Base-by-base conservation (phyloP, 2,329 filamentous ascomycete species). In the Alternaria sp. region DNA sequence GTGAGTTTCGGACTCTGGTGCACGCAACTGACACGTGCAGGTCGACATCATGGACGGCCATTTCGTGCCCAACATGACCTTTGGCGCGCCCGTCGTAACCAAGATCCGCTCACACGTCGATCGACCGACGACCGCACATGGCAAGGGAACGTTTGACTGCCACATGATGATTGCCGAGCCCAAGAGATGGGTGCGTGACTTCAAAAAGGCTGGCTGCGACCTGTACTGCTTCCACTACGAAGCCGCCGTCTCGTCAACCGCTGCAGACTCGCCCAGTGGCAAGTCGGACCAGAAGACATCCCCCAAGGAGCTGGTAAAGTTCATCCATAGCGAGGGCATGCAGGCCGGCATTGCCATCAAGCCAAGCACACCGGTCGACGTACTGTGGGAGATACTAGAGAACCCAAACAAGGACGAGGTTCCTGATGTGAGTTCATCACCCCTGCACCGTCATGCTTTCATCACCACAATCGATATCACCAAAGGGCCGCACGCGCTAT, bases 161-260 rank as follows among this genome's bases (percentile, higher is more conserved):
- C 95, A 99, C 82, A 98, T 99, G 95, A 99, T 99, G 95, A 96
- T 99, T 77, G 89, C 93, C 73, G 94, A 99, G 94, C 95, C 95
- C 69, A 96, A 98, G 85, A 94, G 93, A 85, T 99, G 95, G 95
- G 94, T 97, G 72, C 92, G 91, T 76, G 92, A 96, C 64, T 98
- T 99, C 84, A 89, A 95, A 79, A 89, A 91, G 54, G 95, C 93
- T 61, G 95, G 95, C 54, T 97, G 94, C 81, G 93, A 99, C 80
- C 86, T 99, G n/a, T 99, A 99, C 85, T 98, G 95, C 85, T 99
- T 99, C 85, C 95, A 99, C 85, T 98, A 98, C 81, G 95, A 99
- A 82, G 95, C 95, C 26, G 95, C 95, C 65, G 87, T 95, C 49
- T 81, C 83, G 68, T 96, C 92, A 51, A 92, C 91, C 43, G 93